A percentile compares a stretch with the other conserved stretches of the same genome.
These are phyloP conservation scores for Ochetophila trinervis DNA, from an alignment of 306 rosid genomes.

Conservation along the genomic window DNA sequence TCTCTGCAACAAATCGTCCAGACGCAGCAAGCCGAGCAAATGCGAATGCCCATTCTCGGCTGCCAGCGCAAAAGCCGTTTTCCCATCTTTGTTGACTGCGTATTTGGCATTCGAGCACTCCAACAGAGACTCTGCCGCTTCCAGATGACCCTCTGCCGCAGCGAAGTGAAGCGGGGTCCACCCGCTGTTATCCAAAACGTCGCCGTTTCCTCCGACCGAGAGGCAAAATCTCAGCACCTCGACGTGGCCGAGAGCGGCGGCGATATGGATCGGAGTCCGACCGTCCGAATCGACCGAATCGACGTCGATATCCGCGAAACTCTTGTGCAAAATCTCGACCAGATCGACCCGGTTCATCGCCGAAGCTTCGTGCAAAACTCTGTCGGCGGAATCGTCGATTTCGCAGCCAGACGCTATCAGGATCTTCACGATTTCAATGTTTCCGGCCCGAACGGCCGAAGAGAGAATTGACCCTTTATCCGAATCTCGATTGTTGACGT, in stretches of 20 bases:
- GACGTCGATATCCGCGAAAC: constrained; percentile 25
- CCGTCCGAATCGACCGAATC: constrained; percentile 39
- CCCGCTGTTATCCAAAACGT: constrained; percentile 37
- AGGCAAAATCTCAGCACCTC: constrained; percentile 39
- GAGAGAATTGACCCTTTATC: constrained; percentile 39
- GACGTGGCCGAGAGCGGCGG: constrained; percentile 53
- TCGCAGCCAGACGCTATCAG: constrained; percentile 46
- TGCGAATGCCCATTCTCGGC: constrained; percentile 44
- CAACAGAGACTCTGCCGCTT: constrained; percentile 46
- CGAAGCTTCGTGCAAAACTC: constrained; percentile 54
- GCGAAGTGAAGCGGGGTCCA: constrained; percentile 77
- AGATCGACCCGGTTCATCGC: constrained; percentile 49
- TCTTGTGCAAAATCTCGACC: constrained; percentile 39
- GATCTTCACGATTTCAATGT: constrained; percentile 38
- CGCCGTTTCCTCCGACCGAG: constrained; percentile 51
- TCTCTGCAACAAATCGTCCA: constrained; percentile 50
- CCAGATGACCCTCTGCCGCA: constrained; percentile 52
- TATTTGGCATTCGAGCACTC: constrained; percentile 51
- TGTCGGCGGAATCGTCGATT: constrained; percentile 31
- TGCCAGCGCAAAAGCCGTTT: constrained; percentile 55
- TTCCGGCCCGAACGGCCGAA: constrained; percentile 39
- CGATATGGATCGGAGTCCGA: constrained; percentile 59
- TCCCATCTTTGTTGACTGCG: constrained; percentile 47
- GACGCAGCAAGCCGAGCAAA: constrained; percentile 43
- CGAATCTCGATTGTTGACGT: constrained; percentile 36